Evolutionary conservation across 2,329 filamentous ascomycete genomes (phyloP).

Genomic region (Neonectria magnoliae): DNA sequence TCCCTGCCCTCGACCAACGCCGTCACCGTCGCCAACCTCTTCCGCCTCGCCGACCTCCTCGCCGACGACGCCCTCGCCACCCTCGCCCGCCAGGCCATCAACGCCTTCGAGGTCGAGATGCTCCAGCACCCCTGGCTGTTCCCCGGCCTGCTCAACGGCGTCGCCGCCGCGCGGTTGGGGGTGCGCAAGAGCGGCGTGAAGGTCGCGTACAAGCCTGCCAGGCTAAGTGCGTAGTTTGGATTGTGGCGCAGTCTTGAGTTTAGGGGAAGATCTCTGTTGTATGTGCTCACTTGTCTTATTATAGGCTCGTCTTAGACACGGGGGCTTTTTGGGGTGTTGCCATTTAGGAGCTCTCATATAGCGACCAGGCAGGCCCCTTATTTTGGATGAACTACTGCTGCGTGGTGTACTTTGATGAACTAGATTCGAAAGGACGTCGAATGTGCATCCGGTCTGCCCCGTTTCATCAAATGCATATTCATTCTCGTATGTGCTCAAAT

Average conservation of each 20-base stretch:
- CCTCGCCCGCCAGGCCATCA: slow-evolving; percentile 77
- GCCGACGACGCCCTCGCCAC: slow-evolving; percentile 71
- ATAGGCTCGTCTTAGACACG: not conserved
- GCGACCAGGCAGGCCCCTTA: not conserved
- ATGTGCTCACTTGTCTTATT: not conserved
- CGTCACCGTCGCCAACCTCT: slow-evolving; percentile 86
- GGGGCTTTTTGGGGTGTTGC: not conserved
- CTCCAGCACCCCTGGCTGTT: slow-evolving; percentile 95
- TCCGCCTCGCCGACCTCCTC: slow-evolving; percentile 78
- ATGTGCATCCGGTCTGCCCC: not conserved
- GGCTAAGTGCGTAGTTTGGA: slow-evolving; percentile 31
- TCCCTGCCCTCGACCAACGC: slow-evolving; percentile 91
- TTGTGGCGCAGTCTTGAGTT: too few relatives aligned
- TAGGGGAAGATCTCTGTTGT: not conserved
- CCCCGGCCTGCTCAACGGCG: slow-evolving; percentile 77
- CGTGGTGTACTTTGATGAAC: not conserved
- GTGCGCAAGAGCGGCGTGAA: slow-evolving; percentile 55
- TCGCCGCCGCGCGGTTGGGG: slow-evolving; percentile 80
- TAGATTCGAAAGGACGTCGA: not conserved
- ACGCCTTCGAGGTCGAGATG: slow-evolving; percentile 90
- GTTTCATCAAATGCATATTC: not conserved
- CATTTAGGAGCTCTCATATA: not conserved
- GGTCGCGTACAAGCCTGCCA: slow-evolving; percentile 38
- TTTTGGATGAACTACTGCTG: not conserved
- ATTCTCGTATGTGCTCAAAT: slow-evolving; percentile 27